Evolutionary conservation across 1,139 yeast genomes (phyloP).

Genomic region (Blastobotrys raffinosifermentans): DNA sequence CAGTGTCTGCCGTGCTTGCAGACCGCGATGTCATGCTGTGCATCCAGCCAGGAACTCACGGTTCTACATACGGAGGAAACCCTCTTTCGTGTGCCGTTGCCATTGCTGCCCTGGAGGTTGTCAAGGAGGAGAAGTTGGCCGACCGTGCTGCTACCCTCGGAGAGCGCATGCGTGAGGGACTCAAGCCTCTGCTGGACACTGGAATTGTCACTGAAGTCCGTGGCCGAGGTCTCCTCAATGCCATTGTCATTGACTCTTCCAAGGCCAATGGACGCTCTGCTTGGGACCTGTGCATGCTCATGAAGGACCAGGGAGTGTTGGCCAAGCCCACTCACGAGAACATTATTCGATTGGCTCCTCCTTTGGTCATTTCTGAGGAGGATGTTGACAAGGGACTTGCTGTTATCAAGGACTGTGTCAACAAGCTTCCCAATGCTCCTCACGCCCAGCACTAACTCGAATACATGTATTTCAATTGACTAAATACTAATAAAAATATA

Average conservation of each 20-base stretch:
- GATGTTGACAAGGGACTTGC: conserved; percentile 79
- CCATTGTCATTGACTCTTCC: conserved; percentile 81
- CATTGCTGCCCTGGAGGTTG: conserved; percentile 88
- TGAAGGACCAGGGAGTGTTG: conserved; percentile 83
- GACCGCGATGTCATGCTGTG: conserved; percentile 85
- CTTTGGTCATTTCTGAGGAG: conserved; percentile 82
- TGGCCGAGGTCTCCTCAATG: conserved; percentile 85
- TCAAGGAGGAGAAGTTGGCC: conserved; percentile 78
- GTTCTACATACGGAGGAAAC: conserved; percentile 97
- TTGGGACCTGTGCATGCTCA: conserved; percentile 88
- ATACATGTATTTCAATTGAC: no score
- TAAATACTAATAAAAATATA: no score
- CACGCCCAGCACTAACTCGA: no score
- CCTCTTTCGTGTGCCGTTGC: conserved; percentile 94
- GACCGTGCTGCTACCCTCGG: conserved; percentile 75
- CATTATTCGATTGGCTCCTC: conserved; percentile 94
- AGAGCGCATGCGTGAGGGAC: conserved; percentile 58
- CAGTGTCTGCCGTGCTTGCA: conserved; percentile 86
- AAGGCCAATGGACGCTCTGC: conserved; percentile 92
- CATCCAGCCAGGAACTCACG: conserved; percentile 94
- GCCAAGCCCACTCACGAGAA: conserved; percentile 98
- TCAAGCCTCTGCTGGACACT: conserved; percentile 54
- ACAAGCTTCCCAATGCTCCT: conserved; percentile 49
- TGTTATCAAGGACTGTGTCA: conserved; percentile 58
- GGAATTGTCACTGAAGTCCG: conserved; percentile 81